phyloP scores from a whole-genome alignment of 305 asterid species.

The Fraxinus platypoda region DNA sequence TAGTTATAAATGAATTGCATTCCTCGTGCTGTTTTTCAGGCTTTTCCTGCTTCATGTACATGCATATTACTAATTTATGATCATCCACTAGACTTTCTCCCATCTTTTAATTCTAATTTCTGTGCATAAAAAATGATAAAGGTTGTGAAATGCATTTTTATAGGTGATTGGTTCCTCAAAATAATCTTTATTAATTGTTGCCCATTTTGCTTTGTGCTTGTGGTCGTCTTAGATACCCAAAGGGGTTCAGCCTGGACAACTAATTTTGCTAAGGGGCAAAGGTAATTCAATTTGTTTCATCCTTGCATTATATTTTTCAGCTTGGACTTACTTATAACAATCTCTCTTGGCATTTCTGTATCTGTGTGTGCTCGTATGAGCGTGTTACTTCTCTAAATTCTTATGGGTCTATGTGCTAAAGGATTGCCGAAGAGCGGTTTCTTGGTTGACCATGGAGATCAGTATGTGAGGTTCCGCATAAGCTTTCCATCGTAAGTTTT shows the following conservation, averaged over 20 bases:
- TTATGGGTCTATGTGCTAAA: slow-evolving; percentile 34
- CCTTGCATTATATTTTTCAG: not conserved
- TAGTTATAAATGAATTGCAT: not conserved
- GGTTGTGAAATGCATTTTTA: not conserved
- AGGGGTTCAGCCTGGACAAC: slow-evolving; percentile 92
- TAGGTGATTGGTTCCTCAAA: slow-evolving; percentile 1
- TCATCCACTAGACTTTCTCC: not conserved
- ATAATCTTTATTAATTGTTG: slow-evolving; percentile 12
- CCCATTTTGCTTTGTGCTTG: slow-evolving; percentile 23
- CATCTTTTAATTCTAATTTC: not conserved
- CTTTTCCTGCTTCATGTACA: not conserved
- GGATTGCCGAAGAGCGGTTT: slow-evolving; percentile 82
- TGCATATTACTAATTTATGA: not conserved
- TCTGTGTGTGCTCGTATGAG: not conserved
- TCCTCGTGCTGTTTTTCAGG: not conserved
- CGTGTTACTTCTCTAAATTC: slow-evolving; percentile 15
- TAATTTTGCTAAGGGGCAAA: slow-evolving; percentile 72
- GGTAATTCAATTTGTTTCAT: slow-evolving; percentile 42
- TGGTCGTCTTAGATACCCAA: slow-evolving; percentile 68
- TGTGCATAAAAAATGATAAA: not conserved
- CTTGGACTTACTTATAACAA: slow-evolving; percentile 12
- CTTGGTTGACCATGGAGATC: slow-evolving; percentile 73
- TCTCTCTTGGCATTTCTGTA: not conserved
- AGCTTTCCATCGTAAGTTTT: slow-evolving; percentile 72
- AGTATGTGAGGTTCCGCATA: slow-evolving; percentile 78